Evolutionary conservation across 148 eudicot genomes (phyloP).

Genomic region (Silene uniflora): DNA sequence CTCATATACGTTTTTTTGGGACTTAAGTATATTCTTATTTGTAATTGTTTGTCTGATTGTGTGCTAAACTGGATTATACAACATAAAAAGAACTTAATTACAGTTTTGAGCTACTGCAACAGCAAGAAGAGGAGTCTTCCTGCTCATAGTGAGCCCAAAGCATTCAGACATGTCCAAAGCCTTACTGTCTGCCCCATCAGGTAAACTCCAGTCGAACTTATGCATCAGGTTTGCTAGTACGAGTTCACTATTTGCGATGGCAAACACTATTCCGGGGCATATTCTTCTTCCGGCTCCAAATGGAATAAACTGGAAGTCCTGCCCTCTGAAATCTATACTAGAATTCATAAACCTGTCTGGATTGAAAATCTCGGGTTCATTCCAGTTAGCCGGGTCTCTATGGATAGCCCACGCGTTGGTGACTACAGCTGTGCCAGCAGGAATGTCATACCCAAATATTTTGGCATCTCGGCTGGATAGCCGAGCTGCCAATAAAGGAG

Average conservation of each 20-base stretch:
- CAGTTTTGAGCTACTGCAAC: not conserved
- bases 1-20: too few species aligned
- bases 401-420: constrained; percentile 10
- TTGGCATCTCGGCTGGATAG: not conserved
- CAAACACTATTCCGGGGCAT: not conserved
- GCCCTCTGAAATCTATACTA: not conserved
- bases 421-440: constrained; percentile 1
- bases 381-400: constrained; percentile 6
- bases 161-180: not conserved
- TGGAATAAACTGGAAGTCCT: not conserved
- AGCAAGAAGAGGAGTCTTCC: not conserved
- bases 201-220: constrained; percentile 1
- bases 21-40: too few species aligned
- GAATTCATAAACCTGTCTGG: not conserved
- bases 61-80: not conserved
- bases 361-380: not conserved
- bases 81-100: too few species aligned
- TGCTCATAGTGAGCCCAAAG: not conserved
- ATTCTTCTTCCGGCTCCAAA: constrained; percentile 8
- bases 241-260: constrained; percentile 1
- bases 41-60: too few species aligned
- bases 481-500: constrained; percentile 1
- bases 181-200: not conserved
- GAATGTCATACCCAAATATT: constrained; percentile 2
- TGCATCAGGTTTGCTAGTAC: constrained; percentile 3